Evolutionary conservation across 768 basidiomycete species (phyloP).

Genomic region (Lactarius deliciosus): DNA sequence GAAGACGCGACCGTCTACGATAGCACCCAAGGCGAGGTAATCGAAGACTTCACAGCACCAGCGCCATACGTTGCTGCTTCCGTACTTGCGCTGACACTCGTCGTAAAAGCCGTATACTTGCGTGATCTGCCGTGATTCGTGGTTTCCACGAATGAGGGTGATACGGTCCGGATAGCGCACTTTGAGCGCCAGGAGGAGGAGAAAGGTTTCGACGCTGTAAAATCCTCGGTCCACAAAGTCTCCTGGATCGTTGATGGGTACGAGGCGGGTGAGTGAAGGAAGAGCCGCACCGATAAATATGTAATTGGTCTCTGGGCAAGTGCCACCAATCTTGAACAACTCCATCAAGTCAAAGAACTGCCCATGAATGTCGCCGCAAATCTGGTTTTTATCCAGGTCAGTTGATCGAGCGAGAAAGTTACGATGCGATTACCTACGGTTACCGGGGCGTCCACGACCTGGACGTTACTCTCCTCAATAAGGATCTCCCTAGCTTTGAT

Average conservation of each 20-base stretch:
- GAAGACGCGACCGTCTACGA: conserved; percentile 96
- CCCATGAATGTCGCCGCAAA: conserved; percentile 95
- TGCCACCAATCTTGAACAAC: conserved; percentile 89
- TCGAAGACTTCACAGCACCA: conserved; percentile 99
- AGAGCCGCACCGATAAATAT: conserved; percentile 84
- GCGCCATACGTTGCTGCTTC: conserved; percentile 90
- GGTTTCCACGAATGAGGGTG: conserved; percentile 95
- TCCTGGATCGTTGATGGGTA: conserved; percentile 49
- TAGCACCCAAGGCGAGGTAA: conserved; percentile 89
- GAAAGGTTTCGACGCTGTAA: conserved; percentile 95
- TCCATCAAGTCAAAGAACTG: conserved; percentile 98
- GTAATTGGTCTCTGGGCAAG: conserved; percentile 92
- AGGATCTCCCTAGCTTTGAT: conserved; percentile 95
- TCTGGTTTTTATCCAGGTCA: conserved; percentile 45
- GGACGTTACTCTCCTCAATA: conserved; percentile 97
- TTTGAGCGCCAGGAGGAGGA: conserved; percentile 91
- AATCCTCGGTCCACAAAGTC: conserved; percentile 98
- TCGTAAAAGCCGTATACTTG: conserved; percentile 96
- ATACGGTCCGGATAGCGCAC: conserved; percentile 97
- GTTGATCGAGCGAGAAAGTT: conserved; percentile 31
- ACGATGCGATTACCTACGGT: conserved; percentile 57
- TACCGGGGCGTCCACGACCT: conserved; percentile 92
- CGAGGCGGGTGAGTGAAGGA: conserved; percentile 23
- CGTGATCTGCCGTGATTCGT: conserved; percentile 96
- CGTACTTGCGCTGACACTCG: conserved; percentile 96